Base-by-base conservation (phyloP, 2,329 filamentous ascomycete genomes). In the Xylaria sp. region DNA sequence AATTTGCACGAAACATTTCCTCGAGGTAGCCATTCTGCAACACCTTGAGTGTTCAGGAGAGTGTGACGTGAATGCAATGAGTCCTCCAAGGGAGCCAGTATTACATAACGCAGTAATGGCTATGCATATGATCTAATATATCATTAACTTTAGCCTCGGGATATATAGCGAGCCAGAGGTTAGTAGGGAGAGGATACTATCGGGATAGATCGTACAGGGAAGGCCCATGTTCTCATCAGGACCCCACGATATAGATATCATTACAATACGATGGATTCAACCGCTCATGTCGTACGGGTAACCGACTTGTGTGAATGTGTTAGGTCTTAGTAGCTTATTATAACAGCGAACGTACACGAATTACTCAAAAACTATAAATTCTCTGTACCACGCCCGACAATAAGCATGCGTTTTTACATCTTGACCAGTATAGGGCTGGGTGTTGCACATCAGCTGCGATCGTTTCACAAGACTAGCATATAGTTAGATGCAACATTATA, bases 141-240 rank as follows among this genome's bases (percentile, higher is more conserved):
- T 45, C 5, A 9, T 45, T 31, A 11, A 15, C 3, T 36, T 47
- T 27, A 4, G 58, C 27, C 38, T 47, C 31, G 15, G 31, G 22
- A 20, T 27, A 39, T 49, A 20, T 42, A 29, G 22, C 13, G 10
- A 33, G 27, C 20, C 17, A 29, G 33, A 13, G 17, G 45, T 38
- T 27, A 20, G 25, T 20, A 20, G 31, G 17, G 49, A 27, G 61
- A 65, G 13, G 22, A 50, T 55, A 65, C n/a, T 39, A 36, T 22
- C 9, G n/a, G 51, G 47, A 15, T 31, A 29, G 11, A 13, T 49
- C 9, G 29, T 42, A 22, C 20, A 54, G 13, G 31, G 15, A 53
- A 44, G 13, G 36, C 36, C 20, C 20, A 33, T 20, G 6, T 63
- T 25, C 51, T 25, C 6, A 20, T 31, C 7, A 15, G 17, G 20